Evolutionary conservation across 2,329 filamentous ascomycete species (phyloP), one percentile per base, ranked within the genome.

Genomic region (Sphaerulina musiva): DNA sequence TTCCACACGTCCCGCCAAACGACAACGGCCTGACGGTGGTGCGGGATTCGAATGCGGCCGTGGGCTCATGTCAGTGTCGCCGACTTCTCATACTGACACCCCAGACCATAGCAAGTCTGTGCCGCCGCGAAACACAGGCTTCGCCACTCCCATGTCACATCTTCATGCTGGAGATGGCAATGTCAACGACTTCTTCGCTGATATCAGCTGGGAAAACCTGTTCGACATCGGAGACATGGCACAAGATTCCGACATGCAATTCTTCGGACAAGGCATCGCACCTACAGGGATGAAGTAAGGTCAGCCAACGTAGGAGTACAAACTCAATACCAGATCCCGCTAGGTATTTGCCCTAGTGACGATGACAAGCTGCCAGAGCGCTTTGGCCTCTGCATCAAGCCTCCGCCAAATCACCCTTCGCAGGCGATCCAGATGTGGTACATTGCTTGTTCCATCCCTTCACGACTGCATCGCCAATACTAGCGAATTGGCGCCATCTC

Each of bases 161-260:
- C 48, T 38, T 14, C 20, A 42, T 34, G 36, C 32, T 11, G 38
- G 48, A 0, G 55, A 56, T 42, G 58, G 60, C 58, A 54, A 60
- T 31, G 54, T 57, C 40, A 59, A 60, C 40, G 60, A 62, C 48
- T 58, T 62, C 50, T 62, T 62, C 17, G 54, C 53, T 29, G 56
- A 62, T 46, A 36, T 60, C 4, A 57, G 54, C 11, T 62, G 60
- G 60, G 59, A 62, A 42, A 62, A 59, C 26, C 48, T 62, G 3
- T 60, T 62, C 36, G 58, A 62, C n/a, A 58, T 61, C 46, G 51
- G 54, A 4, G 52, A 58, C 14, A 54, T 56, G 32, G 48, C 47
- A 9, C 58, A 60, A 32, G 51, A 56, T 14, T 42, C 56, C 2
- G 58, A 58, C 23, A 49, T 58, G 47, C 58, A 57, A 20, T 57